Evolutionary conservation across 768 basidiomycete species (phyloP), one percentile per base, ranked within the genome.

Genomic region (Kondoa malvinella): DNA sequence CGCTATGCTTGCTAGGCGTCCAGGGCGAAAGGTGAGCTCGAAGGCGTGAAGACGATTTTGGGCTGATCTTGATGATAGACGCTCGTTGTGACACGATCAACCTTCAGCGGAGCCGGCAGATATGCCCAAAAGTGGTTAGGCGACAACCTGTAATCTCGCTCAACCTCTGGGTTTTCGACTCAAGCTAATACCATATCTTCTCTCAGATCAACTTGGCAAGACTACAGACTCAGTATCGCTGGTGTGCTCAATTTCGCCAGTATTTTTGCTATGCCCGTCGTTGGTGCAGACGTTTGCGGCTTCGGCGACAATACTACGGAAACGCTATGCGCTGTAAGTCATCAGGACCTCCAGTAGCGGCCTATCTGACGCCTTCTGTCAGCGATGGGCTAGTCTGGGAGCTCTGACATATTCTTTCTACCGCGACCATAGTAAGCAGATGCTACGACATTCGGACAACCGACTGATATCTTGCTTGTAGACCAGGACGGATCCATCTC

Each of bases 91-190:
- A 87, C 86, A 0, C 85, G 86, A 26, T 86, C 85, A 12, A 87
- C 86, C 1, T 87, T 85, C 70, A 83, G 83, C 0, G 86, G 86
- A 40, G 84, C 85, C 1, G 86, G 86, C 3, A 75, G 76, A 29
- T 80, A 82, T 65, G 84, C 85, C n/a, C 85, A 85, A 16, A 87
- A 87, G 75, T 87, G 86, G 86, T 79, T 87, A 1, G 86, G 86
- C 1, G 85, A 86, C n/a, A 26, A 29, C 30, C 12, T 68, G 29
- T 29, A n/a, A 16, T 25, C 29, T 31, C 33, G 16, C 15, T 67
- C 12, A n/a, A n/a, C n/a, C n/a, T n/a, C n/a, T n/a, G n/a, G n/a
- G n/a, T n/a, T n/a, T n/a, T n/a, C n/a, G n/a, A n/a, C n/a, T n/a
- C n/a, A n/a, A n/a, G n/a, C n/a, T n/a, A n/a, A n/a, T n/a, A n/a